A percentile compares a stretch with the other conserved stretches of the same genome.
Conservation (phyloP, 2,329 filamentous ascomycete species). For the Penicillium sp. region DNA sequence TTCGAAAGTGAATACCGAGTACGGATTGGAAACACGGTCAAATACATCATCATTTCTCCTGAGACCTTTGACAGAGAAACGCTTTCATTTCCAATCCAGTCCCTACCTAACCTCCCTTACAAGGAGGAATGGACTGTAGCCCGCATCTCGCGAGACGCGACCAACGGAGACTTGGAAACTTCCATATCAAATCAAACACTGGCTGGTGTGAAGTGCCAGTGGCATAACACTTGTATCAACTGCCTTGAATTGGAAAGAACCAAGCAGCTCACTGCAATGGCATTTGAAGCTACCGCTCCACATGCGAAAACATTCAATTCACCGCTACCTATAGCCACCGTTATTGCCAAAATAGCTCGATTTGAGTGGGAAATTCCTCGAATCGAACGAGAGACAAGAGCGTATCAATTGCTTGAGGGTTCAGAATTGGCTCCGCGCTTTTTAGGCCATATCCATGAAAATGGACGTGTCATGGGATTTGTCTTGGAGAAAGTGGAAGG, state of each 20-base stretch:
- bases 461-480: conserved; percentile 31
- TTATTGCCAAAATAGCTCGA: conserved; percentile 31
- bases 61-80: too few species aligned
- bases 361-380: conserved; percentile 32
- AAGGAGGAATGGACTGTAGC: too few species aligned
- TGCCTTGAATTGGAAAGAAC: conserved; percentile 25
- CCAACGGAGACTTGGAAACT: too few species aligned
- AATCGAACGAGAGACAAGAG: conserved; percentile 30
- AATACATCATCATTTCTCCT: too few species aligned
- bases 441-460: conserved; percentile 25
- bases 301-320: conserved; percentile 17
- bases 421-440: conserved; percentile 31
- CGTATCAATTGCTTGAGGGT: conserved; percentile 23
- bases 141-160: too few species aligned
- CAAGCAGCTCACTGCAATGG: conserved; percentile 23
- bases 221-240: conserved; percentile 23
- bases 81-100: too few species aligned
- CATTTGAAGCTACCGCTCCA: conserved; percentile 23
- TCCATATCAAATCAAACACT: conserved; percentile 21
- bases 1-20: too few species aligned
- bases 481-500: conserved; percentile 32
- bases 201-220: conserved; percentile 22
- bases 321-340: conserved; percentile 15
- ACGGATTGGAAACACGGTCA: too few species aligned
- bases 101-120: too few species aligned